These are phyloP conservation scores for Pseudocercospora musae DNA, from an alignment of 2,329 filamentous ascomycete species.

Conservation along the genomic window DNA sequence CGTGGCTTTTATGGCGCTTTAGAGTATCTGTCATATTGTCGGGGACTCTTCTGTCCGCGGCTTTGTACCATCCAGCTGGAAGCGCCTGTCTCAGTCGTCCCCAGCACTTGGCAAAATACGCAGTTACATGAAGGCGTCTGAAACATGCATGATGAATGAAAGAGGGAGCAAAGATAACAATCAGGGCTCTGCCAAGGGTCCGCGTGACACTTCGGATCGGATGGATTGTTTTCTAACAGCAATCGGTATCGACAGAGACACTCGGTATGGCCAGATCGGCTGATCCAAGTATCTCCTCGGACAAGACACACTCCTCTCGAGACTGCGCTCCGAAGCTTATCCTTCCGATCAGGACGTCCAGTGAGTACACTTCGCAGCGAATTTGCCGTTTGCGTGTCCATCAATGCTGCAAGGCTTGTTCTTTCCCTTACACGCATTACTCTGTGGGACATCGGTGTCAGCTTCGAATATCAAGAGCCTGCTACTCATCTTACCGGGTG, in stretches of 20 bases:
- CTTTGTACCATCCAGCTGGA: not conserved
- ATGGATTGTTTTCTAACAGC: too few relatives aligned
- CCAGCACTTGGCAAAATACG: not conserved
- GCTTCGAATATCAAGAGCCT: not conserved
- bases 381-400: not conserved
- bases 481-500: not conserved
- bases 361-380: not conserved
- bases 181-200: too few relatives aligned
- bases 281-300: too few relatives aligned
- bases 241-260: too few relatives aligned
- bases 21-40: not conserved
- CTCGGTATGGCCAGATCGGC: too few relatives aligned
- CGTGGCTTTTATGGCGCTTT: not conserved
- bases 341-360: not conserved
- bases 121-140: too few relatives aligned
- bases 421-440: not conserved
- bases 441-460: not conserved
- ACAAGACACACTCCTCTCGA: not conserved
- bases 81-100: not conserved
- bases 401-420: not conserved
- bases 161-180: too few relatives aligned
- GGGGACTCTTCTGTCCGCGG: not conserved
- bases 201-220: too few relatives aligned
- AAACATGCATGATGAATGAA: too few relatives aligned
- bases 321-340: not conserved